Evolutionary conservation across 805 yeast species (phyloP).

Genomic region (Wickerhamiella azymoides): DNA sequence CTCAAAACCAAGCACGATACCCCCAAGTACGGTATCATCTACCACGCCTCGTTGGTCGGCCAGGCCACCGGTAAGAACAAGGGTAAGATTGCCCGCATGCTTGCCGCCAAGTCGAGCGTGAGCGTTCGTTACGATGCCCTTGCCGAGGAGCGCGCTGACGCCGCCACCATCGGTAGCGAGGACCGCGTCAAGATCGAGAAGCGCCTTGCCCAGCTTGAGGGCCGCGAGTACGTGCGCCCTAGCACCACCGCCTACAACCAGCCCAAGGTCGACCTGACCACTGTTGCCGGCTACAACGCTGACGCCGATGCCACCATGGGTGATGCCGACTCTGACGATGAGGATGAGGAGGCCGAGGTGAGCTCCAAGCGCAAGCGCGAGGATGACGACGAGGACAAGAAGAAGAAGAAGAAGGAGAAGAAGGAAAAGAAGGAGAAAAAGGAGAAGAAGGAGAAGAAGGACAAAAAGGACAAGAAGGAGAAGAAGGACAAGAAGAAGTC

Average conservation of each 20-base stretch:
- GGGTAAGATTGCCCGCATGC: slow-evolving; percentile 97
- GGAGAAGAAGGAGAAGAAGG: slow-evolving; percentile 15
- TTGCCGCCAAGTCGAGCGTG: slow-evolving; percentile 97
- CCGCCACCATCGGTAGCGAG: slow-evolving; percentile 83
- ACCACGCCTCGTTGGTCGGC: slow-evolving; percentile 94
- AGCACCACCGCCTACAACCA: slow-evolving; percentile 60
- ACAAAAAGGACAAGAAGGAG: slow-evolving; percentile 15
- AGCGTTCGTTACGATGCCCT: slow-evolving; percentile 92
- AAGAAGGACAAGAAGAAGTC: slow-evolving; percentile 13
- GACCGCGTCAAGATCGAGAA: slow-evolving; percentile 89
- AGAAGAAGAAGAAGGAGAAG: slow-evolving; percentile 16
- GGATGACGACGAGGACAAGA: slow-evolving; percentile 11
- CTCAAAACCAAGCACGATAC: slow-evolving; percentile 97
- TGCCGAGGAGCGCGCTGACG: slow-evolving; percentile 92
- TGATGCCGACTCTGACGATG: slow-evolving; percentile 9
- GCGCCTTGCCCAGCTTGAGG: slow-evolving; percentile 88
- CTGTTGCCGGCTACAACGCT: slow-evolving; percentile 79
- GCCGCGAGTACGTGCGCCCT: slow-evolving; percentile 79
- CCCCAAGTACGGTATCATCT: slow-evolving; percentile 93
- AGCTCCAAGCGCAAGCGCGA: slow-evolving; percentile 6
- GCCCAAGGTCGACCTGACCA: slow-evolving; percentile 74
- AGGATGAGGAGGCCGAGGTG: slow-evolving; percentile 1
- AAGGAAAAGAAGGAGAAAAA: slow-evolving; percentile 16
- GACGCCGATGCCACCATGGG: slow-evolving; percentile 77
- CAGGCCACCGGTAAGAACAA: slow-evolving; percentile 97